These are phyloP conservation scores for Backusella psychrophila DNA, from an alignment of 192 early-diverging fungal species.

Conservation along the genomic window DNA sequence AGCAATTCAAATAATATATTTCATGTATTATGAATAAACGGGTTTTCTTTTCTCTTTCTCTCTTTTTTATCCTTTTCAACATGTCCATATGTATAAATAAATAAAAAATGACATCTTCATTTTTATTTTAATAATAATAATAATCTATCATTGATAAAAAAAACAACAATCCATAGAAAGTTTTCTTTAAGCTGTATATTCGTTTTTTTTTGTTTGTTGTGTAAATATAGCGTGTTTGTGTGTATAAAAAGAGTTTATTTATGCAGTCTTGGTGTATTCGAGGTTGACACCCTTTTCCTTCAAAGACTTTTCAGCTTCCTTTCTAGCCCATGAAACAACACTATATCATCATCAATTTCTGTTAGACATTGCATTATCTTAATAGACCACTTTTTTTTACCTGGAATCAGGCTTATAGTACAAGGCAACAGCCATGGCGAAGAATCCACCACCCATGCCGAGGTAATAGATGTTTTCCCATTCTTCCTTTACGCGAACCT, in stretches of 20 bases:
- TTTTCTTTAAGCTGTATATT: not conserved
- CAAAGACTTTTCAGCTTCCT: constrained; percentile 75
- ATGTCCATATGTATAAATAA: not conserved
- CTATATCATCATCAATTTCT: constrained; percentile 35
- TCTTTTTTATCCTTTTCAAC: not conserved
- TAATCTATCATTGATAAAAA: constrained; percentile 3
- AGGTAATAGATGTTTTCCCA: constrained; percentile 70
- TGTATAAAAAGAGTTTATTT: constrained; percentile 7
- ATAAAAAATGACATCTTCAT: not conserved
- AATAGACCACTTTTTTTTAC: constrained; percentile 40
- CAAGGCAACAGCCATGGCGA: constrained; percentile 45
- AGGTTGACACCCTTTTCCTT: constrained; percentile 61
- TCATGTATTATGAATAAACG: too few species aligned
- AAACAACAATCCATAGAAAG: not conserved
- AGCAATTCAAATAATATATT: too few species aligned
- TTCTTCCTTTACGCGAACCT: constrained; percentile 66
- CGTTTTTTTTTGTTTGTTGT: not conserved
- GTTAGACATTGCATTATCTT: not conserved
- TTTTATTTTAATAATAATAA: not conserved
- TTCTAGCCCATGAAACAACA: constrained; percentile 69
- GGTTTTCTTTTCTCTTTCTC: not conserved
- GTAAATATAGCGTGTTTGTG: not conserved
- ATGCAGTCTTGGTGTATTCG: constrained; percentile 59
- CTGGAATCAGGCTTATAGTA: constrained; percentile 82
- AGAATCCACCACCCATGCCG: constrained; percentile 61